These are phyloP conservation scores for Lasiosphaeris hirsuta DNA, from an alignment of 495 filamentous ascomycete species.

Conservation along the genomic window DNA sequence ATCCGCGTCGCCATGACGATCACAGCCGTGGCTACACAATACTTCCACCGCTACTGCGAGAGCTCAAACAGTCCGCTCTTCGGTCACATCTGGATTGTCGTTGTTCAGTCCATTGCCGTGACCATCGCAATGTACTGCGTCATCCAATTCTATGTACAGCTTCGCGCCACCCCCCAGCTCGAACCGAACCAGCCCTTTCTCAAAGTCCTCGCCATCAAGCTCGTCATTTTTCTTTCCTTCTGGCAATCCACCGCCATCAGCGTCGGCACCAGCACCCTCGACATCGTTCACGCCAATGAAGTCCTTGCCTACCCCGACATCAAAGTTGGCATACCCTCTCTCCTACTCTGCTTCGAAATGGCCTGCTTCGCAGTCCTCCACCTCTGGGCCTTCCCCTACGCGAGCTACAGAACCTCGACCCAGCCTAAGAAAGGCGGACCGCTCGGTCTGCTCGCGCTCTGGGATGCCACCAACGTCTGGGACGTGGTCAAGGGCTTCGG, in stretches of 20 bases:
- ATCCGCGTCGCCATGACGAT: constrained; percentile 82
- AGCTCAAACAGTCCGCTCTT: constrained; percentile 73
- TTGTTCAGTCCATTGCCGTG: constrained; percentile 69
- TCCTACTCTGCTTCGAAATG: constrained; percentile 87
- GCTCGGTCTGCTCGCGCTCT: constrained; percentile 56
- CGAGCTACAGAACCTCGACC: constrained; percentile 22
- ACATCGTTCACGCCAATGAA: constrained; percentile 58
- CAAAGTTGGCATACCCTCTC: constrained; percentile 73
- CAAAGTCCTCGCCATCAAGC: constrained; percentile 84
- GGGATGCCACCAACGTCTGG: constrained; percentile 77
- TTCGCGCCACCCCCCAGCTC: constrained; percentile 56
- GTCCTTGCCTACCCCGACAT: constrained; percentile 68
- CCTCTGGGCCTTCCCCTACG: constrained; percentile 76
- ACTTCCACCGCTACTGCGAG: constrained; percentile 70
- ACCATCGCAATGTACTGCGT: constrained; percentile 89
- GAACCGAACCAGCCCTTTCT: constrained; percentile 70
- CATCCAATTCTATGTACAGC: constrained; percentile 84
- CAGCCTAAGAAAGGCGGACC: constrained; percentile 60
- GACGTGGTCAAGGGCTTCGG: constrained; percentile 77
- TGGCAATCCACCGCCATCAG: constrained; percentile 80
- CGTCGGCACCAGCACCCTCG: constrained; percentile 58
- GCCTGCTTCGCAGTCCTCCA: constrained; percentile 75
- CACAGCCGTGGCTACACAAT: constrained; percentile 69
- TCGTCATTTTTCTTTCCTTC: constrained; percentile 93
- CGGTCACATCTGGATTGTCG: constrained; percentile 75